Base-by-base conservation (phyloP, 1,284 basidiomycete species). In the Cutaneotrichosporon curvatum region DNA sequence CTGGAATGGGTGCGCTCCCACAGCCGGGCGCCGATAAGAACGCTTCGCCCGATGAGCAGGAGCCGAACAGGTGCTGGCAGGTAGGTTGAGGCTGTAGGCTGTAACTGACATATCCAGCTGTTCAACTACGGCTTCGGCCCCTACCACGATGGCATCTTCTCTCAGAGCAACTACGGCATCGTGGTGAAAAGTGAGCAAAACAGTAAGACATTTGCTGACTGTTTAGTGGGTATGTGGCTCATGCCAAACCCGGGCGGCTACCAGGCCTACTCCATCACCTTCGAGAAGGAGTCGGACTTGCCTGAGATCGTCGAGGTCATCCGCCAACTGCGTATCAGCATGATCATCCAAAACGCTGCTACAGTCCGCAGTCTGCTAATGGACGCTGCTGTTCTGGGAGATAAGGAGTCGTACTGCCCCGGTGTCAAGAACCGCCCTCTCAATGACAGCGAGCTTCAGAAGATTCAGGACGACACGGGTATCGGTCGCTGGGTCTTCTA, bases 81-180 rank as follows among this genome's bases (percentile, higher is more conserved):
- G 25, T 34, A 21, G 31, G 30, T 41, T 28, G n/a, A 19, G 3
- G n/a, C 40, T 2, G 4, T 31, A 16, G 11, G 34, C 9, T 35
- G 34, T 8, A 35, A 35, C 16, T 16, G 18, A 37, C 14, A 28
- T 28, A 7, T 36, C 34, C 25, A 43, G 41, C 41, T 48, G 37
- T 43, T 43, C 41, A 48, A 43, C 41, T 43, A 43, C 22, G 47
- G 47, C 15, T 48, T 48, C 22, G 47, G 47, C 1, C 47, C 47
- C 1, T 43, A 43, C 21, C 42, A 40, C 16, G 47, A 48, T 41
- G 47, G 47, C 19, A 39, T 43, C 18, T 48, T 48, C 47, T 43
- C 37, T 11, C 47, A 48, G 41, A 43, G 41, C 47, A 48, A 43
- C 41, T 43, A 43, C 16, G 47, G 47, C 31, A 48, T 48, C 25